A percentile compares a stretch with the other conserved stretches of the same genome.
These are phyloP conservation scores for Reticulascus tulasneorum DNA, from an alignment of 2,329 filamentous ascomycete genomes.

Conservation along the genomic window DNA sequence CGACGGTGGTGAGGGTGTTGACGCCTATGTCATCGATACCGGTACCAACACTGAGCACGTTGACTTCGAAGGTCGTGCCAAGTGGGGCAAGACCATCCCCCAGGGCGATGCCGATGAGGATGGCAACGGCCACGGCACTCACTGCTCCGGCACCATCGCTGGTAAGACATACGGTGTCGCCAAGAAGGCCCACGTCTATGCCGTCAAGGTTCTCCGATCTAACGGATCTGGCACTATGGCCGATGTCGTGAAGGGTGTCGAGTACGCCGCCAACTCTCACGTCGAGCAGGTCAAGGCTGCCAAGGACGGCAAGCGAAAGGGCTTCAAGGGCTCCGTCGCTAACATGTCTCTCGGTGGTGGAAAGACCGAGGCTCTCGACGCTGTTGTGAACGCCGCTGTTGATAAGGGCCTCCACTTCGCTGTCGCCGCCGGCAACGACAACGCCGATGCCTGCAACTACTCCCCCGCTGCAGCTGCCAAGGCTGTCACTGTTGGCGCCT, in stretches of 20 bases:
- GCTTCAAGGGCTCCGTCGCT: conserved; percentile 97
- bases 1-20: conserved; percentile 92
- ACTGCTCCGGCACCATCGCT: conserved; percentile 97
- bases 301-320: conserved; percentile 87
- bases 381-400: conserved; percentile 91
- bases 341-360: conserved; percentile 99
- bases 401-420: conserved; percentile 92
- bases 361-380: conserved; percentile 88
- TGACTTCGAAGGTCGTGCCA: conserved; percentile 93
- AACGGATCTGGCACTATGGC: conserved; percentile 99
- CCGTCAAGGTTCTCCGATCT: conserved; percentile 96
- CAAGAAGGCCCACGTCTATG: conserved; percentile 96
- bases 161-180: conserved; percentile 99
- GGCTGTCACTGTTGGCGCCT: conserved; percentile 93
- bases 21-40: conserved; percentile 98
- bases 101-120: conserved; percentile 78
- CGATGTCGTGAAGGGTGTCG: conserved; percentile 96
- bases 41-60: conserved; percentile 92
- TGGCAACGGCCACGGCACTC: conserved; percentile 97
- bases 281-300: conserved; percentile 68
- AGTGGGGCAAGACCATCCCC: conserved; percentile 97
- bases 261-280: conserved; percentile 85
- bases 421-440: conserved; percentile 97
- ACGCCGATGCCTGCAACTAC: conserved; percentile 98
- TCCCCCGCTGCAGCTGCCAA: conserved; percentile 89